Conservation (phyloP, 1,284 basidiomycete species). For the Apiotrichum veenhuisii region DNA sequence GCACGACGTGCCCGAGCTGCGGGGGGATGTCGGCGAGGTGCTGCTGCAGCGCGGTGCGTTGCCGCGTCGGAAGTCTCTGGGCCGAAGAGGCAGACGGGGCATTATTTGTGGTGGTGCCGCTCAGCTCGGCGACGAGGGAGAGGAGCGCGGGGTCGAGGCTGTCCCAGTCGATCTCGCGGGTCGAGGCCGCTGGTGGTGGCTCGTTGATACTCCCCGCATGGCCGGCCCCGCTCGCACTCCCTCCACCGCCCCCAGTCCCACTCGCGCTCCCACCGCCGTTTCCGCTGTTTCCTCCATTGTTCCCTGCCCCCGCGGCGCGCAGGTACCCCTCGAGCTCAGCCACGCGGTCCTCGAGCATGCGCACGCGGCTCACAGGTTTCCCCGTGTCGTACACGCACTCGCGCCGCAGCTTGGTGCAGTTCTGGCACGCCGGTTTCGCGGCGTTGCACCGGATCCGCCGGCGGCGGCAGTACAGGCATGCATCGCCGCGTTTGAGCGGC, state of each 20-base stretch:
- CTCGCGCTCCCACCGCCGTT: too few species aligned
- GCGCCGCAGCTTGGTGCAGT: constrained; percentile 35
- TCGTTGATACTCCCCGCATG: too few species aligned
- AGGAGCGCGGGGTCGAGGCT: constrained; percentile 36
- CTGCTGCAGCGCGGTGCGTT: background rate
- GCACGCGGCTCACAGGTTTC: constrained; percentile 41
- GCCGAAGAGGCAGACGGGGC: background rate
- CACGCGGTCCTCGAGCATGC: constrained; percentile 44
- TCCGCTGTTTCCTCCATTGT: too few species aligned
- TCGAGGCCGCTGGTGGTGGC: background rate
- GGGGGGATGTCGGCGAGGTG: constrained; percentile 1
- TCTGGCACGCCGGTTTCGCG: constrained; percentile 37
- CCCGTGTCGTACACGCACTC: constrained; percentile 43
- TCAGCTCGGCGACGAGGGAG: constrained; percentile 30
- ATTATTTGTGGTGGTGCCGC: background rate
- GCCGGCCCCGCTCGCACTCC: too few species aligned
- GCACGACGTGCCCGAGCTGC: background rate
- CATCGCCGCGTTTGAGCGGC: constrained; percentile 42
- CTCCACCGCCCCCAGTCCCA: too few species aligned
- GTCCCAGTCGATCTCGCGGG: constrained; percentile 30
- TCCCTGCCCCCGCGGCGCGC: background rate
- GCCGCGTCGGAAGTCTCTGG: background rate
- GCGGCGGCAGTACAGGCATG: constrained; percentile 45
- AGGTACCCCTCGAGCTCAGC: constrained; percentile 33
- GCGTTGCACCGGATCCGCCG: constrained; percentile 43